Base-by-base conservation (phyloP, 2,329 filamentous ascomycete genomes). In the Pyrenochaeta sp. region DNA sequence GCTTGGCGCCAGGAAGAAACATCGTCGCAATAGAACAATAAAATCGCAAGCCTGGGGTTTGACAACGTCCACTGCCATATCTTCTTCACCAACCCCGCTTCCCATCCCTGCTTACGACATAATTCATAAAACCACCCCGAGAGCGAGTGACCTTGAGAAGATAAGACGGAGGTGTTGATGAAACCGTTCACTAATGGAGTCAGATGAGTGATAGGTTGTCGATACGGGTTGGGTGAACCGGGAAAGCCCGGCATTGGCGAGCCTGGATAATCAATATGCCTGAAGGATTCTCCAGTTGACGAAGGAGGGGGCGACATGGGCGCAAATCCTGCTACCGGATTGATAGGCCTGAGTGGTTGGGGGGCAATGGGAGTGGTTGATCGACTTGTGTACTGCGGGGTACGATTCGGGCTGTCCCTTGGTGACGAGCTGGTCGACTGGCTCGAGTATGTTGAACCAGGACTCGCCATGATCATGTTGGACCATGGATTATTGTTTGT, bases 31-130 rank as follows among this genome's bases (percentile, higher is more conserved):
- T 72, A 60, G 11, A 65, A 62, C 4, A 74, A 56, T 8, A 74
- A 55, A 10, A 73, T 63, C 1, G 71, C 69, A 11, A 70, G 63
- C 37, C 63, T 60, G 1, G 68, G 69, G 32, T 73, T 72, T 8
- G 65, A 69, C 29, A 72, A 45, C 1, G 69, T 69, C 71, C 71
- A 74, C n/a, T 68, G 67, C 60, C 68, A 72, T 17, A 70, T 67
- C 32, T 64, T 68, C 44, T 68, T 68, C 17, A 67, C 60, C 13
- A 65, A 52, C 1, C 54, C 53, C 4, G 61, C 55, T 15, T 71
- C 68, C 63, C 66, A 71, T 4, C 65, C 64, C 37, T 72, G 68
- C 24, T 63, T 65, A 17, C 67, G 59, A 22, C 67, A 60, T 17
- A 68, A 51, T 29, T 72, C 62, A 37, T 70, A 63, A 40, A 71